Evolutionary conservation across 129 eudicot genomes (phyloP).

Genomic region (Chrysanthemum makinoi): DNA sequence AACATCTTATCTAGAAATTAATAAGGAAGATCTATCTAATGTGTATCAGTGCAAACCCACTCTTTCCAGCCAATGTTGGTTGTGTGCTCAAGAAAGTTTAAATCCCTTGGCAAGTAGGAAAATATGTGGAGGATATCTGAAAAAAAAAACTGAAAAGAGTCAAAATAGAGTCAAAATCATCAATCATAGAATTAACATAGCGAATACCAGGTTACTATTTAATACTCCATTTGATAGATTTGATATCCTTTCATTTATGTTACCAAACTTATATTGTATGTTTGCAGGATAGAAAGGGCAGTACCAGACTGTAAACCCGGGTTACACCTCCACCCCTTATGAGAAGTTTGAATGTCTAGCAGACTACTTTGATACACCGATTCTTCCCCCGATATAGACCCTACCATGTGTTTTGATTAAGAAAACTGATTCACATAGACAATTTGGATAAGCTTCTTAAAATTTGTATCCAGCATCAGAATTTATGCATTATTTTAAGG

Average conservation of each 20-base stretch:
- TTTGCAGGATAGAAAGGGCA: too few relatives aligned
- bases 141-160: slow-evolving; percentile 14
- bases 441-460: too few relatives aligned
- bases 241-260: background rate
- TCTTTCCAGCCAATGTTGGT: slow-evolving; percentile 97
- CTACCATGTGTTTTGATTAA: too few relatives aligned
- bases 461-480: too few relatives aligned
- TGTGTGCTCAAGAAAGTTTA: slow-evolving; percentile 95
- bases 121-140: slow-evolving; percentile 91
- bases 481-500: too few relatives aligned
- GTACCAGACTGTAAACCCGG: too few relatives aligned
- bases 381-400: too few relatives aligned
- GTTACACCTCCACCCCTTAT: too few relatives aligned
- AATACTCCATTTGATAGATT: background rate
- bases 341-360: too few relatives aligned
- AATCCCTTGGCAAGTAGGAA: slow-evolving; percentile 89
- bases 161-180: background rate
- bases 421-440: too few relatives aligned
- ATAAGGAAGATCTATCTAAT: background rate
- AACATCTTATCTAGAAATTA: background rate
- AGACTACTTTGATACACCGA: too few relatives aligned
- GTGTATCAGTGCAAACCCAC: slow-evolving; percentile 45
- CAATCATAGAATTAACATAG: background rate
- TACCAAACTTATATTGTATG: too few relatives aligned
- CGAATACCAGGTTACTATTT: background rate